These are phyloP conservation scores for Colletotrichum sp. DNA, from an alignment of 2,329 filamentous ascomycete genomes.

Conservation along the genomic window DNA sequence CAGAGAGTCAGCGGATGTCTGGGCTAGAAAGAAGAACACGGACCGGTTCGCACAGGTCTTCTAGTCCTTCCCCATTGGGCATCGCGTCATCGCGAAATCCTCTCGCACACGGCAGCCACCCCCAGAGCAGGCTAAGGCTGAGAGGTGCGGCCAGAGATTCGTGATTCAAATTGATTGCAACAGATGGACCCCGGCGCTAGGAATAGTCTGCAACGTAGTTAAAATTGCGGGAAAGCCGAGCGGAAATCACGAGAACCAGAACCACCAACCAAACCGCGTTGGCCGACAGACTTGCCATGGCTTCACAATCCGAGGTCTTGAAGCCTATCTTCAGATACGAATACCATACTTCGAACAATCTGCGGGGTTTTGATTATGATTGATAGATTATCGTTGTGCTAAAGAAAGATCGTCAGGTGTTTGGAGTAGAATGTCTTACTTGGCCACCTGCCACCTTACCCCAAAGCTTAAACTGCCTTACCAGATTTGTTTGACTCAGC, in stretches of 20 bases:
- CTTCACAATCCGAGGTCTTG: background rate
- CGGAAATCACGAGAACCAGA: background rate
- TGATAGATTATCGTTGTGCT: background rate
- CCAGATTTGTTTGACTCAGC: background rate
- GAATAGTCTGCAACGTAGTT: background rate
- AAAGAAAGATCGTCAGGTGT: background rate
- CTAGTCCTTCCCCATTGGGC: background rate
- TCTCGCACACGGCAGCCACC: background rate
- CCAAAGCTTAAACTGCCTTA: background rate
- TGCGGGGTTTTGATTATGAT: background rate
- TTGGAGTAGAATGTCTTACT: background rate
- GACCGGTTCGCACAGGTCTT: background rate
- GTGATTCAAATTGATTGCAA: constrained; percentile 4
- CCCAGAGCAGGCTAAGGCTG: background rate
- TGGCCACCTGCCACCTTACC: background rate
- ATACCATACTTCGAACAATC: background rate
- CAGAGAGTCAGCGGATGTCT: background rate
- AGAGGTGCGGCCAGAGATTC: background rate
- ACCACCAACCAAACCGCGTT: background rate
- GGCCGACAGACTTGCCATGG: background rate
- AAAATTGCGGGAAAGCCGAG: constrained; percentile 4
- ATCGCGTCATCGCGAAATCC: background rate
- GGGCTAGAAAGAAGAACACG: background rate
- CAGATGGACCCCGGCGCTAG: constrained; percentile 1
- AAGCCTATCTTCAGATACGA: background rate